These are phyloP conservation scores for Tribonema minus DNA, from an alignment of 108 stramenopile species.

Conservation along the genomic window DNA sequence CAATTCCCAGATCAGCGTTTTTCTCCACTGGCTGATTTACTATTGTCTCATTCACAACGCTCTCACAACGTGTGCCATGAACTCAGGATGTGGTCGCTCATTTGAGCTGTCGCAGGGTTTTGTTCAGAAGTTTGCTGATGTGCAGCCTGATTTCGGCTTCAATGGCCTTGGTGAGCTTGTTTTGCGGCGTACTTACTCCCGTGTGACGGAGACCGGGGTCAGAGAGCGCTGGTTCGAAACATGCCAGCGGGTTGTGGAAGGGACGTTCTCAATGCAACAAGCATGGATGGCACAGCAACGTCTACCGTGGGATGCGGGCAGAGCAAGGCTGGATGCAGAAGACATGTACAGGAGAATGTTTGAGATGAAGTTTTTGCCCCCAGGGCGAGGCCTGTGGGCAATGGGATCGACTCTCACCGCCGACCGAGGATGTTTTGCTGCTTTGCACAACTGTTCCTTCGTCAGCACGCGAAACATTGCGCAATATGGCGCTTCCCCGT, in stretches of 20 bases:
- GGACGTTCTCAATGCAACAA: conserved; percentile 63
- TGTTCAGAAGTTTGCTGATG: not conserved
- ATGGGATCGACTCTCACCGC: conserved; percentile 61
- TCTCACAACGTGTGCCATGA: too few relatives aligned
- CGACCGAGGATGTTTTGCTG: conserved; percentile 56
- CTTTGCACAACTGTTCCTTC: conserved; percentile 64
- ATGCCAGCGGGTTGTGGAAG: conserved; percentile 55
- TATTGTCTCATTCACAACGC: too few relatives aligned
- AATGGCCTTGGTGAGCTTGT: conserved; percentile 64
- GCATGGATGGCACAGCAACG: too few relatives aligned
- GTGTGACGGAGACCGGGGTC: conserved; percentile 1
- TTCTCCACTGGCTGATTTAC: too few relatives aligned
- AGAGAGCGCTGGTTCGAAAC: conserved; percentile 39
- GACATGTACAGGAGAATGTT: conserved; percentile 63
- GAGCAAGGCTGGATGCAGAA: conserved; percentile 41
- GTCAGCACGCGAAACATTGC: conserved; percentile 37
- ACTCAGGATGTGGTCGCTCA: too few relatives aligned
- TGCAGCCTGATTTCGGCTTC: conserved; percentile 54
- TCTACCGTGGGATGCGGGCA: conserved; percentile 59
- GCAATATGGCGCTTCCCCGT: conserved; percentile 49
- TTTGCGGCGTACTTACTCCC: conserved; percentile 55
- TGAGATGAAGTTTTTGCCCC: conserved; percentile 61
- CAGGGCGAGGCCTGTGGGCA: conserved; percentile 61
- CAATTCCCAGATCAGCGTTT: too few relatives aligned
- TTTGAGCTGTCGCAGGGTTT: too few relatives aligned